Evolutionary conservation across 148 eudicot species (phyloP), one percentile per base, ranked within the genome.

Genomic region (Fallopia convolvulus): DNA sequence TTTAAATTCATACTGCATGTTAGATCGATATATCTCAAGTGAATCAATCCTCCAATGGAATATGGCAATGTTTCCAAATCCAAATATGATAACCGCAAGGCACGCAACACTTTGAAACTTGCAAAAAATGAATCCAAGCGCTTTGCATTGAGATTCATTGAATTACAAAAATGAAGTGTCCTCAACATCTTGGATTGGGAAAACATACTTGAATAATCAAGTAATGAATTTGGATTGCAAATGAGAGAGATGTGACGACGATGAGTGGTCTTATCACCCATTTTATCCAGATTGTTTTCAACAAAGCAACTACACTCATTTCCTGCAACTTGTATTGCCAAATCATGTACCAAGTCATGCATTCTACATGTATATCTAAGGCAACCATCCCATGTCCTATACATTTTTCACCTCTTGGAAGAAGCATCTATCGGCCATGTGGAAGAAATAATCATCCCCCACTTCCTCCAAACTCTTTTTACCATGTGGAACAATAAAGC

Each of bases 41-140:
- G 71, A 14, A 53, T 55, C 40, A 81, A 2, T 15, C 53, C 18
- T 13, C 52, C 78, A 39, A 81, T 26, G 41, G 77, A 81, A n/a
- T 42, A 14, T 0, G 72, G 81, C 42, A 78, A 63, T 15, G 8
- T 53, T 0, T 30, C 32, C 74, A 42, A 72, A 0, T 3, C 1
- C 2, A 39, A 6, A 0, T 4, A 4, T 1, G 21, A 55, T 11
- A 77, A 61, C 30, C 36, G 10, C 70, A 77, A 74, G 47, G 15
- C 79, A 65, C 80, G 80, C n/a, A 81, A 21, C 44, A 73, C 41
- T 20, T 18, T 74, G 44, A 76, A 58, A 20, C 32, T 20, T 58
- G 65, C 26, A 3, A 58, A 20, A 58, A 20, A 6, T 21, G 65
- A 58, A 76, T 11, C 9, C 32, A 60, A 50, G 56, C 72, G 41